Base-by-base conservation (phyloP, 305 asterid genomes). In the Salvia sclarea region DNA sequence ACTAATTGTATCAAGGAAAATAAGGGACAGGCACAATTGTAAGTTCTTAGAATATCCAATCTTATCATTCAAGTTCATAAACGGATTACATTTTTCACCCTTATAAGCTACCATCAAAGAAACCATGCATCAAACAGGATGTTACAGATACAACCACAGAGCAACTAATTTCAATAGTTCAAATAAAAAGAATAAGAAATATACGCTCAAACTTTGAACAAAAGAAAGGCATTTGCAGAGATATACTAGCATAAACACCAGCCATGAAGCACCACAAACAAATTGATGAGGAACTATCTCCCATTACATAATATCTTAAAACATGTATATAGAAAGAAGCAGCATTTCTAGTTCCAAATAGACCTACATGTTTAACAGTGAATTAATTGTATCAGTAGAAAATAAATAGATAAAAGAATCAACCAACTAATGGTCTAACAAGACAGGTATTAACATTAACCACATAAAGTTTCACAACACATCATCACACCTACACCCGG, bases 51-150 rank as follows among this genome's bases (percentile, higher is more conserved):
- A 24, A 18, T 45, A 24, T 24, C 37, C n/a, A 18, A 59, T 37
- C 20, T 35, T 22, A 35, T 11, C 11, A 33, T 61, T 9, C 58
- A 61, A 16, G 18, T 68, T 45, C 52, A 25, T 1, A 56, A 25
- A 63, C n/a, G 14, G 11, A 8, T 62, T 7, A 3, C 33, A 31
- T 16, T 6, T 54, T 44, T 43, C 7, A 11, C 45, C 11, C 53
- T 20, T 45, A 33, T 9, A 41, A 44, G 38, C 30, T 12, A 64
- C 24, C 56, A 28, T 24, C 33, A 63, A 1, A n/a, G 16, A 4
- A 52, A 25, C 33, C 33, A 61, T 16, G 28, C 38, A 49, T 33
- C 52, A 66, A 41, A 67, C n/a, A 41, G 16, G 70, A 59, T 6
- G 17, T 47, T 18, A 50, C 37, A 40, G 50, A 57, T 49, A 70